phyloP scores from a whole-genome alignment of 768 basidiomycete species.

The Boletus rubropictus region DNA sequence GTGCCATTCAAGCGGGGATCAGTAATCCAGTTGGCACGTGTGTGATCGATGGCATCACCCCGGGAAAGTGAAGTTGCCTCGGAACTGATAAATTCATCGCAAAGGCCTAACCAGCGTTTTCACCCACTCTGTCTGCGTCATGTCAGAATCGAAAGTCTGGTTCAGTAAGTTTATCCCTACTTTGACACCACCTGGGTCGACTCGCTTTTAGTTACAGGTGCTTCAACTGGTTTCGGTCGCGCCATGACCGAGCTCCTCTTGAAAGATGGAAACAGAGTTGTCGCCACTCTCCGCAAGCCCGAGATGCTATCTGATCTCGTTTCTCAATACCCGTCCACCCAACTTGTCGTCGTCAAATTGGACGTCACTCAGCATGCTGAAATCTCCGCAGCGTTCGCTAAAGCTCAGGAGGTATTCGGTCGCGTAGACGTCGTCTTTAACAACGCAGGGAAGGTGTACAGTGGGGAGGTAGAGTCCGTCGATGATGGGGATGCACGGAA shows the following conservation, averaged over 20 bases:
- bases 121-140: background rate
- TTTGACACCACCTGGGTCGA: background rate
- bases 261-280: conserved; percentile 30
- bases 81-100: background rate
- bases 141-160: background rate
- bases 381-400: conserved; percentile 25
- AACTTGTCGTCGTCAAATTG: conserved; percentile 21
- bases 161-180: background rate
- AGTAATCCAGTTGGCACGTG: no score
- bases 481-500: conserved; percentile 27
- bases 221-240: conserved; percentile 37
- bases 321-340: conserved; percentile 16
- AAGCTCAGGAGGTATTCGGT: conserved; percentile 30
- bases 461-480: conserved; percentile 33
- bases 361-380: conserved; percentile 29
- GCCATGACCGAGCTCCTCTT: conserved; percentile 31
- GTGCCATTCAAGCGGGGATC: no score
- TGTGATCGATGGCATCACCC: no score
- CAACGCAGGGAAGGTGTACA: conserved; percentile 30
- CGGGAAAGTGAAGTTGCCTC: no score
- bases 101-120: background rate
- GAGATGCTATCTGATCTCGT: conserved; percentile 28
- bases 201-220: conserved; percentile 33
- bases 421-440: conserved; percentile 36
- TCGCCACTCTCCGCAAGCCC: conserved; percentile 41